A percentile compares a stretch with the other conserved stretches of the same genome.
phyloP scores from a whole-genome alignment of 1,284 basidiomycete genomes.

The Chalciporus piperatoides region DNA sequence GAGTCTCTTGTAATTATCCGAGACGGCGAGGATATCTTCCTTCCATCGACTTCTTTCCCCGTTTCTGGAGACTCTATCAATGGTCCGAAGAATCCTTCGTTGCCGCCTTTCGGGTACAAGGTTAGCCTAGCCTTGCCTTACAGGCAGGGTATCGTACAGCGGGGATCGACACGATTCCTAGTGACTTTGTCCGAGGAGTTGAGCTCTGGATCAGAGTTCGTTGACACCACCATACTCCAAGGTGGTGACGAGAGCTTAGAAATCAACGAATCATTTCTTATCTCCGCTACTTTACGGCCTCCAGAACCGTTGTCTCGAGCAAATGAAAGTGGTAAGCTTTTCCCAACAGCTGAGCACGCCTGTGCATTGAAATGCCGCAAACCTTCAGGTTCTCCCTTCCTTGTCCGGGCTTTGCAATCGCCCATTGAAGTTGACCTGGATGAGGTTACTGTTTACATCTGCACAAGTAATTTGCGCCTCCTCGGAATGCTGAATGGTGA shows the following conservation, averaged over 20 bases:
- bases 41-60: conserved; percentile 23
- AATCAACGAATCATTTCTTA: conserved; percentile 70
- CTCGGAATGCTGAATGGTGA: conserved; percentile 82
- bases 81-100: not conserved
- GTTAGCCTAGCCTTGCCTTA: conserved; percentile 65
- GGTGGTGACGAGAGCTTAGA: conserved; percentile 45
- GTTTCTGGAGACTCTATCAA: conserved; percentile 18
- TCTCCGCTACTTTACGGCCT: conserved; percentile 31
- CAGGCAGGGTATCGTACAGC: conserved; percentile 60
- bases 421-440: conserved; percentile 39
- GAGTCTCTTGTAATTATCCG: conserved; percentile 44
- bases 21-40: conserved; percentile 42
- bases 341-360: not conserved
- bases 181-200: conserved; percentile 39
- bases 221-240: conserved; percentile 17
- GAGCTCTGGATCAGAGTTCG: not conserved
- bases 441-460: conserved; percentile 52
- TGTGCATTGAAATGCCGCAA: not conserved
- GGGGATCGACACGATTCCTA: conserved; percentile 55
- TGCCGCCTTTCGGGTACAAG: conserved; percentile 35
- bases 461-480: conserved; percentile 62
- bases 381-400: conserved; percentile 20
- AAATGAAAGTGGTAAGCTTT: conserved; percentile 15
- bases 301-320: conserved; percentile 14
- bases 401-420: conserved; percentile 31